Conservation (phyloP, 768 basidiomycete genomes). For the Thelephora aurantiotincta region DNA sequence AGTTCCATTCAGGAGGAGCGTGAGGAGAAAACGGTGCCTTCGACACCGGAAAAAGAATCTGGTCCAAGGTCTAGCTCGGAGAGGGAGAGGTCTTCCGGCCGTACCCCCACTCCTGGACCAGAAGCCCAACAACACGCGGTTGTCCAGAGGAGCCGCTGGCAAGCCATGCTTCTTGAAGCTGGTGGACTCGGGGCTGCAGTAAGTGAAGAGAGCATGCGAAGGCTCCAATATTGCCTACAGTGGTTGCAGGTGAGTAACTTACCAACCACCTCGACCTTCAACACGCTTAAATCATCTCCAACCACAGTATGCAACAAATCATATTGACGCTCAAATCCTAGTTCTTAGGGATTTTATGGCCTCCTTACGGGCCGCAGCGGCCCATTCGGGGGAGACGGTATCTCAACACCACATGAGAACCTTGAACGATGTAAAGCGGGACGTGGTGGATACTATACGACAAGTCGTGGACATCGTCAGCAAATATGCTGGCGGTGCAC, state of each 20-base stretch:
- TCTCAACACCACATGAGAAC: slow-evolving; percentile 40
- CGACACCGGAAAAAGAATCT: neutral
- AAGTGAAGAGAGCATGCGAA: slow-evolving; percentile 83
- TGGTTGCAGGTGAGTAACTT: slow-evolving; percentile 62
- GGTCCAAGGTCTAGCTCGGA: slow-evolving; percentile 8
- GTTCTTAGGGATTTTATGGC: slow-evolving; percentile 76
- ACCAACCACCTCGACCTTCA: slow-evolving; percentile 1
- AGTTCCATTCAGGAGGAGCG: neutral
- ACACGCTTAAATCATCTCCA: neutral
- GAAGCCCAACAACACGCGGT: slow-evolving; percentile 35
- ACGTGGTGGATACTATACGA: slow-evolving; percentile 80
- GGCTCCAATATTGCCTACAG: slow-evolving; percentile 72
- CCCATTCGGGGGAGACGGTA: slow-evolving; percentile 10
- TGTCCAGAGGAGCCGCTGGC: slow-evolving; percentile 70
- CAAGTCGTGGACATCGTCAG: slow-evolving; percentile 82
- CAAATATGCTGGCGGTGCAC: slow-evolving; percentile 72
- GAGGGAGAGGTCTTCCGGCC: slow-evolving; percentile 9
- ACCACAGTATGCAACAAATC: slow-evolving; percentile 66
- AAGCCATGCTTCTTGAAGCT: slow-evolving; percentile 71
- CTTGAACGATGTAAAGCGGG: slow-evolving; percentile 59
- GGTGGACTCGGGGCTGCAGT: slow-evolving; percentile 80
- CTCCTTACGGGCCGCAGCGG: slow-evolving; percentile 35
- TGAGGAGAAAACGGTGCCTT: neutral
- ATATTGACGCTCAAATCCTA: slow-evolving; percentile 79
- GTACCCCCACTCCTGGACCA: slow-evolving; percentile 4